Conservation (phyloP, 257 asterid genomes). For the Petrea volubilis region DNA sequence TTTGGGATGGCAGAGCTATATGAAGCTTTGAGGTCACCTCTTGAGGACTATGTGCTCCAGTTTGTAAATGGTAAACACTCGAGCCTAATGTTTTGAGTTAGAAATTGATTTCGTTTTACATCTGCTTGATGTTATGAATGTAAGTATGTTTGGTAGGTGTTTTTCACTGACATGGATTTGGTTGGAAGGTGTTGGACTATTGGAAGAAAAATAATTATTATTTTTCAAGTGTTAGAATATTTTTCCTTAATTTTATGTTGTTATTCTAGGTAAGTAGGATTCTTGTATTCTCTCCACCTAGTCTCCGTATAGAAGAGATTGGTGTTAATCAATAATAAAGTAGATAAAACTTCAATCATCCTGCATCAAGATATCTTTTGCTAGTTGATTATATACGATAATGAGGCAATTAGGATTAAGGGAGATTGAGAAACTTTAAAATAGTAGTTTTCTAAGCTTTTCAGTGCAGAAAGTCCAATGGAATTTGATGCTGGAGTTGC, state of each 20-base stretch:
- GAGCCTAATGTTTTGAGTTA: neutral
- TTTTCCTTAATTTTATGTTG: too few species aligned
- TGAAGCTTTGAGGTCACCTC: constrained; percentile 68
- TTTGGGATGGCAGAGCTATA: constrained; percentile 79
- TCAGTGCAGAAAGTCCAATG: neutral
- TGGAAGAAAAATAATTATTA: too few species aligned
- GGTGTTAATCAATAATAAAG: too few species aligned
- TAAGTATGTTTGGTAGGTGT: neutral
- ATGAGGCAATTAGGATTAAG: neutral
- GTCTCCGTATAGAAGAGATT: too few species aligned
- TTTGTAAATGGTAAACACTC: constrained; percentile 43
- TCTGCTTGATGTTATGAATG: constrained; percentile 9
- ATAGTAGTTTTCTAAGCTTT: neutral
- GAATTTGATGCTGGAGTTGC: constrained; percentile 10
- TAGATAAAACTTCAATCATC: too few species aligned
- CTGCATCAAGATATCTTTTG: neutral
- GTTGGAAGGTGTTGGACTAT: neutral
- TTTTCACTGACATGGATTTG: neutral
- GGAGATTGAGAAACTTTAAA: neutral
- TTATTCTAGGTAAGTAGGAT: too few species aligned
- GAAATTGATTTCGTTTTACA: neutral
- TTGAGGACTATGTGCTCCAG: constrained; percentile 65
- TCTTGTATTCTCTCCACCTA: too few species aligned
- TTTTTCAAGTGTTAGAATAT: too few species aligned
- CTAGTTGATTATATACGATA: neutral